These are phyloP conservation scores for Globisporangium cystogenes DNA, from an alignment of 352 stramenopile species.

Conservation along the genomic window DNA sequence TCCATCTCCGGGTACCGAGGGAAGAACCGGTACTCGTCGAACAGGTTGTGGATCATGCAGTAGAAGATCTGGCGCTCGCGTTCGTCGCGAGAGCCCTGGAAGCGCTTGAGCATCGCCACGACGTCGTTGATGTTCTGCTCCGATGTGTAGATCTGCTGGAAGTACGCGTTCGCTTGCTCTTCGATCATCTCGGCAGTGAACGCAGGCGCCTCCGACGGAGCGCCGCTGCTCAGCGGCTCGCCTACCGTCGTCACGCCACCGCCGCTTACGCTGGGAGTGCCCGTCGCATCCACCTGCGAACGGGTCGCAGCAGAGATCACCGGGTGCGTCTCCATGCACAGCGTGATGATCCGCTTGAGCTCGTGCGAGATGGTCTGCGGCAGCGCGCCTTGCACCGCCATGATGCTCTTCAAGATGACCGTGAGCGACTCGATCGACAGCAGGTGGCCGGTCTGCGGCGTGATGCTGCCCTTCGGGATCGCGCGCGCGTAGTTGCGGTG, in stretches of 20 bases:
- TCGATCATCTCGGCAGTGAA: conserved; percentile 96
- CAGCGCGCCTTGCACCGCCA: conserved; percentile 63
- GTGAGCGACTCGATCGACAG: conserved; percentile 82
- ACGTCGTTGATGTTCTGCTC: conserved; percentile 98
- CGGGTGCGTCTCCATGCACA: conserved; percentile 80
- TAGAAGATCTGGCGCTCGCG: conserved; percentile 99
- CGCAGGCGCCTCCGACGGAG: conserved; percentile 23
- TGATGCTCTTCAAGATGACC: conserved; percentile 79
- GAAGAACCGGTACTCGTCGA: conserved; percentile 99
- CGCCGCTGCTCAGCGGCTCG: conserved; percentile 1
- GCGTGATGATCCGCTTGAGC: conserved; percentile 75
- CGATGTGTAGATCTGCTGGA: conserved; percentile 99
- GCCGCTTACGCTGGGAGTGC: neutral
- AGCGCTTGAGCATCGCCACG: conserved; percentile 98
- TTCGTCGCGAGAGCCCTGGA: conserved; percentile 94
- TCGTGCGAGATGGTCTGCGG: conserved; percentile 69
- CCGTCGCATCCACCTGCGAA: conserved; percentile 24
- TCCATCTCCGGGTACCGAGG: conserved; percentile 99
- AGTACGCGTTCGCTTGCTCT: conserved; percentile 97
- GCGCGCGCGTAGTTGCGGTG: conserved; percentile 81
- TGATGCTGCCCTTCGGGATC: conserved; percentile 79
- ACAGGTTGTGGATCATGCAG: conserved; percentile 99
- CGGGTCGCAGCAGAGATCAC: conserved; percentile 72
- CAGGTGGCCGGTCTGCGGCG: conserved; percentile 69
- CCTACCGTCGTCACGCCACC: conserved; percentile 8